Base-by-base conservation (phyloP, 352 stramenopile genomes). In the Phytopythium ostracodes region DNA sequence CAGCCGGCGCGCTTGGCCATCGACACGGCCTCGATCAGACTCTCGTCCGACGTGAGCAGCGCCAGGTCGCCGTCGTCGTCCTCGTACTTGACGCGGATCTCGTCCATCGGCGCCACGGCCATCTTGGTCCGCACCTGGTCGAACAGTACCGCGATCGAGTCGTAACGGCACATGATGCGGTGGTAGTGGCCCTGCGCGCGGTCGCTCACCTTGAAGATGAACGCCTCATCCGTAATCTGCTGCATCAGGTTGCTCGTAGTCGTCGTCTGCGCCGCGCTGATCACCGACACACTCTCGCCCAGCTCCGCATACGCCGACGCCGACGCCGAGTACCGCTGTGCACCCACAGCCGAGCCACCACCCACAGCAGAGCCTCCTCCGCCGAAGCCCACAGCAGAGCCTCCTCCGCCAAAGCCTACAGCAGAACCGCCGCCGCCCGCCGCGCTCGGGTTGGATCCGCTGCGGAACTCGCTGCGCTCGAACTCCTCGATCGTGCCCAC, bases 401-500 rank as follows among this genome's bases (percentile, higher is more conserved):
- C 63, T 33, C 68, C 63, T 33, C 84, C 72, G 14, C 64, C 59
- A 10, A 79, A 25, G 14, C 66, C 72, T 27, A 75, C 72, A 17
- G 66, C 72, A 59, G 68, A 75, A 24, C 69, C 63, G 44, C 84
- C 71, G 10, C 61, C 56, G 67, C 52, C 65, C 47, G 25, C 68
- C 1, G 71, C 71, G 8, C 75, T 70, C 60, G 70, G 59, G 31
- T 70, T 73, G 40, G 60, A 73, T 29, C 64, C 35, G 53, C 68
- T 68, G 46, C 40, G 63, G 50, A 81, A 89, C 67, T 96, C 88
- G 50, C 75, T 92, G 17, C 86, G 87, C 61, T 95, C 87, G 57
- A 96, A 96, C 44, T 96, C 88, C 59, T 96, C 88, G 51, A 96
- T 96, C 5, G 88, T 96, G 17, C 87, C 86, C 3, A 96, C 84